Percentiles rank a stretch among this genome's conserved stretches.
phyloP scores from a whole-genome alignment of 805 yeast species.

The Wickerhamomyces hampshirensis region DNA sequence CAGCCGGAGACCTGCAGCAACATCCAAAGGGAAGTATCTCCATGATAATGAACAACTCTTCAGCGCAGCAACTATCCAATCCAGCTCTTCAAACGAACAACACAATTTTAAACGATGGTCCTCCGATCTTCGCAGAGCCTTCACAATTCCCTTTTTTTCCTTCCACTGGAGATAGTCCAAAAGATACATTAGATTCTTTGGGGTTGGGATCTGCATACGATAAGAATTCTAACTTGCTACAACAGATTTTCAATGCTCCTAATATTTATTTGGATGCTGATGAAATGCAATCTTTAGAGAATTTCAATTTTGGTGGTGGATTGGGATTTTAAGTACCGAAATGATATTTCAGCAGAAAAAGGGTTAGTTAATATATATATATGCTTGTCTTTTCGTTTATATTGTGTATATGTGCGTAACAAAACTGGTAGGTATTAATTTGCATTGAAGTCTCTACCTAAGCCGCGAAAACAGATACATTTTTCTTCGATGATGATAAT shows the following conservation, averaged over 20 bases:
- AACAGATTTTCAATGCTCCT: conserved; percentile 14
- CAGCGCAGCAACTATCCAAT: neutral
- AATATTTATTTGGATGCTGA: conserved; percentile 11
- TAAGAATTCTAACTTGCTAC: conserved; percentile 10
- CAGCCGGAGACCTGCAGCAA: neutral
- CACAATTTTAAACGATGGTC: no score
- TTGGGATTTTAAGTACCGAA: neutral
- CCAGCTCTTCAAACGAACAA: no score
- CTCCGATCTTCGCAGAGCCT: no score
- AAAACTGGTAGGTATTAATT: no score
- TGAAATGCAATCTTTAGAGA: conserved; percentile 2
- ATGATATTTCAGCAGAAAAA: no score
- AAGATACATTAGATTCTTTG: neutral
- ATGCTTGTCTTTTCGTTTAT: neutral
- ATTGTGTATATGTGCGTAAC: no score
- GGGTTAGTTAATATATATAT: neutral
- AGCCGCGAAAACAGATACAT: no score
- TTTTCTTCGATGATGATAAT: no score
- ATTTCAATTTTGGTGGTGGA: neutral
- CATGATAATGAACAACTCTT: conserved; percentile 1
- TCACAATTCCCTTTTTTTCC: no score
- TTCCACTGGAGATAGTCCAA: neutral
- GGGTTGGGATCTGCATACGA: conserved; percentile 9
- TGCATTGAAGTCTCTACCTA: no score
- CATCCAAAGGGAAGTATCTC: neutral